Percentiles rank a stretch among this genome's conserved stretches.
These are phyloP conservation scores for Botrytis squamosa DNA, from an alignment of 2,329 filamentous ascomycete species.

Conservation along the genomic window DNA sequence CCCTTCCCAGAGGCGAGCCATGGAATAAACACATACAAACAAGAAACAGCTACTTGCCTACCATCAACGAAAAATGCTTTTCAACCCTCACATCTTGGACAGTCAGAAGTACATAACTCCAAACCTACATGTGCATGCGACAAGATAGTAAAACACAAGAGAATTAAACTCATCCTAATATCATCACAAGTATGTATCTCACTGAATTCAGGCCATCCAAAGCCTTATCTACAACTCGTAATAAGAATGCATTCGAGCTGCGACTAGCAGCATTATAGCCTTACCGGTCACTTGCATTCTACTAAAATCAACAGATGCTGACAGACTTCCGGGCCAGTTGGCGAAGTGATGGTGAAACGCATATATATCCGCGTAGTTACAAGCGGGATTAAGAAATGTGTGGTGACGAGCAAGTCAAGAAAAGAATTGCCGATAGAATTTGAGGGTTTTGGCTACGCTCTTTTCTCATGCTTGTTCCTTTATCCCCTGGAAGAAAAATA, in stretches of 20 bases:
- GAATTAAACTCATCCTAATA: no score
- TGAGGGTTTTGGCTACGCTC: background rate
- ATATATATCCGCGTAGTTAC: background rate
- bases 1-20: background rate
- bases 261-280: background rate
- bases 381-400: background rate
- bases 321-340: background rate
- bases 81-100: background rate
- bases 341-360: background rate
- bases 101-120: background rate
- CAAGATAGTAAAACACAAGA: background rate
- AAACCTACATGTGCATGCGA: background rate
- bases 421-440: no score
- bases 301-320: background rate
- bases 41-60: background rate
- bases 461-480: background rate
- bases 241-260: background rate
- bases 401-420: background rate
- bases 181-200: background rate
- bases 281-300: background rate
- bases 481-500: background rate
- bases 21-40: background rate
- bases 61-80: background rate
- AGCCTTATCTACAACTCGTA: background rate
- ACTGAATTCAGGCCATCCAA: background rate